A percentile compares a stretch with the other conserved stretches of the same genome.
phyloP scores from a whole-genome alignment of 768 basidiomycete genomes.

The Grammothele lineata region DNA sequence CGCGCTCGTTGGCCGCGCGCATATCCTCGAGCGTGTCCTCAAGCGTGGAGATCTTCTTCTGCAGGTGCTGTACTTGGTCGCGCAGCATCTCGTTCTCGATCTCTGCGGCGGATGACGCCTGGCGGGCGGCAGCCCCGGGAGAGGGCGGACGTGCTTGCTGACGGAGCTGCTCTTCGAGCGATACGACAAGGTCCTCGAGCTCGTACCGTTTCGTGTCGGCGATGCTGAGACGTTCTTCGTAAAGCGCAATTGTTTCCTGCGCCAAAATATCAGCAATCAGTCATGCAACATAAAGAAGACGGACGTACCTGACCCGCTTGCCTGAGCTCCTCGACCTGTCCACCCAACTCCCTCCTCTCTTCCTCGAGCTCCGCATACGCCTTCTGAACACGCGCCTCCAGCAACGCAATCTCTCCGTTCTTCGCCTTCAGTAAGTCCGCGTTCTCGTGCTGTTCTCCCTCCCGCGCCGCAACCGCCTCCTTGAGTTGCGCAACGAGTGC shows the following conservation, averaged over 20 bases:
- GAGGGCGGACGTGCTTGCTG: slow-evolving; percentile 29
- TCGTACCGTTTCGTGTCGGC: slow-evolving; percentile 75
- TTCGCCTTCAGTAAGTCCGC: slow-evolving; percentile 50
- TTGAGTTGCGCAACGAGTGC: slow-evolving; percentile 45
- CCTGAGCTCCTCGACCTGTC: slow-evolving; percentile 79
- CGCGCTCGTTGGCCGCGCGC: slow-evolving; percentile 63
- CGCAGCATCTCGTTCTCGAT: slow-evolving; percentile 93
- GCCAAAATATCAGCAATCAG: background rate
- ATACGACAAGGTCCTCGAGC: slow-evolving; percentile 58
- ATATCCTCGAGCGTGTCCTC: slow-evolving; percentile 87
- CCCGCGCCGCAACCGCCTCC: slow-evolving; percentile 48
- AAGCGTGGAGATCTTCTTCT: slow-evolving; percentile 65
- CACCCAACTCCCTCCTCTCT: slow-evolving; percentile 64
- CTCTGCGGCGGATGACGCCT: slow-evolving; percentile 67
- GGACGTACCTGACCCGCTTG: slow-evolving; percentile 77
- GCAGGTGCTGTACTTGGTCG: slow-evolving; percentile 87
- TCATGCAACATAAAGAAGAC: no score
- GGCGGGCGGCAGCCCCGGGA: slow-evolving; percentile 31
- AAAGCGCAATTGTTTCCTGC: slow-evolving; percentile 91
- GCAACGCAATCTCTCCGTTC: slow-evolving; percentile 52
- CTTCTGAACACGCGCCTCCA: slow-evolving; percentile 46
- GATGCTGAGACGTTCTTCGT: slow-evolving; percentile 80
- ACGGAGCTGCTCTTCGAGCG: slow-evolving; percentile 50
- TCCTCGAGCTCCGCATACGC: slow-evolving; percentile 43
- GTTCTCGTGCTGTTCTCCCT: slow-evolving; percentile 45